Conservation (phyloP, 208 protist genomes). For the Jaenimonas drosophilae region DNA sequence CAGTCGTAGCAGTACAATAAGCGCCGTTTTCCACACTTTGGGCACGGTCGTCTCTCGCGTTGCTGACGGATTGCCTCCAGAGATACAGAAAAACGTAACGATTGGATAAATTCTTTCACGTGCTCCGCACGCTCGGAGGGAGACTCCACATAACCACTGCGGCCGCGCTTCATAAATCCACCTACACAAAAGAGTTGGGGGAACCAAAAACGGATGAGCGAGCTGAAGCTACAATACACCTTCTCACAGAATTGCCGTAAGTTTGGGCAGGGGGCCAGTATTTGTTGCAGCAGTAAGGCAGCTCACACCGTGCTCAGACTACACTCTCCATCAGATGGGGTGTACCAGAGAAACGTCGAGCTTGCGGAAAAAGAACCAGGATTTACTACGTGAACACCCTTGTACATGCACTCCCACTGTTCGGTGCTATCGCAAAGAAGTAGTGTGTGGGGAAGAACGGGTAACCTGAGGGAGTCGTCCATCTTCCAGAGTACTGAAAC, state of each 20-base stretch:
- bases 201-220: constrained; percentile 7
- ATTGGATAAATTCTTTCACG: constrained; percentile 57
- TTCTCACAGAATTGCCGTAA: too few relatives aligned
- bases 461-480: constrained; percentile 64
- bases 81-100: constrained; percentile 62
- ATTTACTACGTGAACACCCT: constrained; percentile 73
- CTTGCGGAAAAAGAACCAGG: constrained; percentile 72
- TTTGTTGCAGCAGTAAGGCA: not conserved
- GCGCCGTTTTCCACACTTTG: constrained; percentile 60
- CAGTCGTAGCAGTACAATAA: constrained; percentile 90
- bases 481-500: constrained; percentile 60
- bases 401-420: constrained; percentile 86
- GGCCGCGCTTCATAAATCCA: constrained; percentile 49
- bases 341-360: constrained; percentile 85
- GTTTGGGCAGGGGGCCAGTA: not conserved
- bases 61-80: constrained; percentile 44
- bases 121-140: constrained; percentile 35
- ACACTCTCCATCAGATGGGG: constrained; percentile 73
- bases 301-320: constrained; percentile 51
- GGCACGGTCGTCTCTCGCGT: constrained; percentile 51
- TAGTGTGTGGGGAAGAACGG: constrained; percentile 68
- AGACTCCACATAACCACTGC: constrained; percentile 52
- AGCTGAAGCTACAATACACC: not conserved
- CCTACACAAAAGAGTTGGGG: not conserved
- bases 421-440: constrained; percentile 84